Base-by-base conservation (phyloP, 257 asterid species). In the Prunella vulgaris region DNA sequence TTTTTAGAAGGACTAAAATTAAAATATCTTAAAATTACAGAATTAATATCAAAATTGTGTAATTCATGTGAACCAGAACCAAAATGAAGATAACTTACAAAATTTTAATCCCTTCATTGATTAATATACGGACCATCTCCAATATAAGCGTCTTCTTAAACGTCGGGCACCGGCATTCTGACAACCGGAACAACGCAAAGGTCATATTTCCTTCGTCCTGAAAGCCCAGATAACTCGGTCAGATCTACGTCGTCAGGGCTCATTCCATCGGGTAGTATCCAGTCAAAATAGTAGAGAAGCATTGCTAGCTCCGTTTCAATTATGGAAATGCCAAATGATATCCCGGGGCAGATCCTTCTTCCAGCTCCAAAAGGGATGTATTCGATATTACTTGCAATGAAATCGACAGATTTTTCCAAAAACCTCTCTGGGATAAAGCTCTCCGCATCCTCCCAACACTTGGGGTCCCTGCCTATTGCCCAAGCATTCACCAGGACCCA, bases 231-330 rank as follows among this genome's bases (percentile, higher is more conserved):
- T 10, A 2, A 42, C 51, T 42, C 51, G 7, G 5, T 1, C 51
- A 42, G 1, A 42, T 42, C 51, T 7, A 42, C 5, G 1, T 78
- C 76, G 13, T n/a, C 48, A 0, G 72, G 67, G 10, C 46, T 37
- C 70, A 57, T 78, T 17, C 77, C 79, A 25, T 58, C 0, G 0
- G 77, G 79, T 66, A 78, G 20, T 46, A 40, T 56, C 82, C 79
- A 74, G 15, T 78, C 74, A 22, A 69, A 74, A 40, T 78, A 64
- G 44, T 78, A 79, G 8, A 79, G 64, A 22, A 75, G 48, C 66
- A 53, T 70, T 0, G 83, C 77, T 7, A 75, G 9, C 10, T 21
- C 20, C 0, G 66, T 25, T 54, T 75, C 78, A 3, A 79, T 24
- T 8, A 32, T 71, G 0, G 75, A 70, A 5, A 74, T n/a, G 5